Evolutionary conservation across 1,284 basidiomycete genomes (phyloP).

Genomic region (Fomitopsis schrenkii): DNA sequence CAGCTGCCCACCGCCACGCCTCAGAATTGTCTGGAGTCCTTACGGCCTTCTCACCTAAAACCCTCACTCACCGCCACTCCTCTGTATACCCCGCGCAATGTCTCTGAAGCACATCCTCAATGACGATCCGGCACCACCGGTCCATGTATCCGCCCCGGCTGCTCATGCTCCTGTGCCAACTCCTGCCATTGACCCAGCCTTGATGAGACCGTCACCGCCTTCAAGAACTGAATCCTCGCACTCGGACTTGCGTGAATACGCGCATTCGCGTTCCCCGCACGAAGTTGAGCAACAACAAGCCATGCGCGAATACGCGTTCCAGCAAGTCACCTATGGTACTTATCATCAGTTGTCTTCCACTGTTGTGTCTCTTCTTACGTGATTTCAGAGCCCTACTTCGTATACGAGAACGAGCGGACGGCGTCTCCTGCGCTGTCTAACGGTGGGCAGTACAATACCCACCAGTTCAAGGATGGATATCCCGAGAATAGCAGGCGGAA

Average conservation of each 20-base stretch:
- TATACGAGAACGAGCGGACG: slow-evolving; percentile 25
- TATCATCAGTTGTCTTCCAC: slow-evolving; percentile 22
- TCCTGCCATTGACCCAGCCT: slow-evolving; percentile 13
- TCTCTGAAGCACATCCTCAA: slow-evolving; percentile 75
- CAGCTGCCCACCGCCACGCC: slow-evolving; percentile 2
- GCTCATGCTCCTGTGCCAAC: slow-evolving; percentile 13
- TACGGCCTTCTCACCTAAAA: slow-evolving; percentile 15
- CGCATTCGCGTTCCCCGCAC: slow-evolving; percentile 25
- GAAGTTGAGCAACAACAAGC: slow-evolving; percentile 24
- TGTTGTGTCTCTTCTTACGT: background rate
- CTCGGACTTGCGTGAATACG: slow-evolving; percentile 18
- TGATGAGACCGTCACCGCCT: slow-evolving; percentile 16
- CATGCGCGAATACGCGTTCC: slow-evolving; percentile 29
- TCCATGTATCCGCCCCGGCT: slow-evolving; percentile 17
- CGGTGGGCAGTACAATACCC: slow-evolving; percentile 13
- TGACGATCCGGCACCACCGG: slow-evolving; percentile 48
- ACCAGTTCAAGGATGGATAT: slow-evolving; percentile 34
- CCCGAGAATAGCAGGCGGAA: slow-evolving; percentile 43
- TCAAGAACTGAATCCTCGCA: slow-evolving; percentile 20
- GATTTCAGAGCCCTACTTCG: slow-evolving; percentile 24
- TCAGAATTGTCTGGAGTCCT: slow-evolving; percentile 8
- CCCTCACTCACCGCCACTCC: slow-evolving; percentile 1
- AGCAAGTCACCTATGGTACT: slow-evolving; percentile 20
- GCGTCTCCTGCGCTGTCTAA: slow-evolving; percentile 24
- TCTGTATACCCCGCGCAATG: slow-evolving; percentile 36